Evolutionary conservation across 2,329 filamentous ascomycete species (phyloP).

Genomic region (Phyllosticta citriasiana): DNA sequence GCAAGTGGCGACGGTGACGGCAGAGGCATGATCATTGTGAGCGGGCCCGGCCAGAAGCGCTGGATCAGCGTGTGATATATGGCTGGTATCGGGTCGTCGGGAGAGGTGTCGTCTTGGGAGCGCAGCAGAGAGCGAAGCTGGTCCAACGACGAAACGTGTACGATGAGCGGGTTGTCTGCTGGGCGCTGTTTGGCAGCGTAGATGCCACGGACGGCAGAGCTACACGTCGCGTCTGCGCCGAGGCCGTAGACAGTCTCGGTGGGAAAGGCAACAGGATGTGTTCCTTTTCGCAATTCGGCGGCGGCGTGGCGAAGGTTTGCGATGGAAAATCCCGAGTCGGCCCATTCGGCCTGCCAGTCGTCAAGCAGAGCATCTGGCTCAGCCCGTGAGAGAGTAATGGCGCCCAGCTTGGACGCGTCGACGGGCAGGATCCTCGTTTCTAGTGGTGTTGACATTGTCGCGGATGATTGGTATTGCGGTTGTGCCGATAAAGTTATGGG

Average conservation of each 20-base stretch:
- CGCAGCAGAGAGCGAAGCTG: conserved; percentile 60
- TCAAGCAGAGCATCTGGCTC: conserved; percentile 20
- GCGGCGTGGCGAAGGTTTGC: conserved; percentile 55
- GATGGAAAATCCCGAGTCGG: conserved; percentile 32
- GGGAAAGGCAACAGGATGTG: conserved; percentile 82
- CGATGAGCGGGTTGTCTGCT: conserved; percentile 89
- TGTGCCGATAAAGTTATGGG: not conserved
- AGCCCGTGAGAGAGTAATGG: conserved; percentile 18
- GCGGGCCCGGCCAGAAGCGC: conserved; percentile 85
- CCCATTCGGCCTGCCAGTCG: conserved; percentile 23
- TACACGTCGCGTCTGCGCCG: conserved; percentile 88
- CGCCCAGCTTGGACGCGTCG: conserved; percentile 30
- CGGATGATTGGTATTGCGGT: not conserved
- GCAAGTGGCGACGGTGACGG: conserved; percentile 62
- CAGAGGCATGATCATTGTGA: conserved; percentile 81
- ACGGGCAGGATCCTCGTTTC: conserved; percentile 32
- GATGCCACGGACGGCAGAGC: conserved; percentile 76
- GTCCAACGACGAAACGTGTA: conserved; percentile 73
- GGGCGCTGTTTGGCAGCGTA: conserved; percentile 84
- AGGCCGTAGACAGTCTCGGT: conserved; percentile 97
- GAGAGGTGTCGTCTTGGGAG: not conserved
- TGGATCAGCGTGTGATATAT: conserved; percentile 72
- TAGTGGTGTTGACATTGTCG: not conserved
- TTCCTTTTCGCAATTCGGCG: conserved; percentile 50
- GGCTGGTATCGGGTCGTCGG: conserved; percentile 48